Evolutionary conservation across 352 stramenopile species (phyloP), one percentile per base, ranked within the genome.

Genomic region (Pilasporangium apinafurcum): DNA sequence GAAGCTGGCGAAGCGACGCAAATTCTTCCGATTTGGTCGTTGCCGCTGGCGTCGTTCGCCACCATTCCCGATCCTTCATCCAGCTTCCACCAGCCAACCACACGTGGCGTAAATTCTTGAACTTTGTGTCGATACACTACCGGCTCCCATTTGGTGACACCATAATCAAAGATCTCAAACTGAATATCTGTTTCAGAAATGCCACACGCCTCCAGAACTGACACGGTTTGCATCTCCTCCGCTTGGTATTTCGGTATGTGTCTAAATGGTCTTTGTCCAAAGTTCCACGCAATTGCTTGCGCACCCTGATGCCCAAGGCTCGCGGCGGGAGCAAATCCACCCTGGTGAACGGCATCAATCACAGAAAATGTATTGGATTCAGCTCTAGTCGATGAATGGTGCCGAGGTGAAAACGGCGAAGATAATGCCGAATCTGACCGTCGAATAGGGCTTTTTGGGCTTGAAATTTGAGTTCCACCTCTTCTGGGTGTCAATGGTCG

Each of bases 271-370:
- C 48, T 53, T 6, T 87, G 65, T 0, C 78, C 78, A 48, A 90
- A 69, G 49, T 90, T 90, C 78, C 78, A 90, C 8, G 67, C 68
- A 20, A 86, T 18, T 8, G 69, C 65, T 39, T 90, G 74, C 8
- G 68, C 71, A 18, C 77, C 77, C 18, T 82, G 62, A 10, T 60
- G 55, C 18, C 63, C 59, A n/a, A 86, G 52, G 20, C 65, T 79
- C 8, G 61, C 74, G 21, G 50, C 49, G 25, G 65, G 62, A 36
- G 40, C 58, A 16, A 68, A 51, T 1, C 28, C 13, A 13, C 17
- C 25, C 16, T 31, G 12, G 24, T 12, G 30, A n/a, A n/a, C n/a
- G n/a, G n/a, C n/a, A n/a, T n/a, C n/a, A n/a, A n/a, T n/a, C n/a
- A n/a, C n/a, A n/a, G n/a, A n/a, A n/a, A n/a, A n/a, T n/a, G n/a